A percentile compares a stretch with the other conserved stretches of the same genome.
Evolutionary conservation across 441 rosid species (phyloP).

Genomic region (Jatropha podagrica): DNA sequence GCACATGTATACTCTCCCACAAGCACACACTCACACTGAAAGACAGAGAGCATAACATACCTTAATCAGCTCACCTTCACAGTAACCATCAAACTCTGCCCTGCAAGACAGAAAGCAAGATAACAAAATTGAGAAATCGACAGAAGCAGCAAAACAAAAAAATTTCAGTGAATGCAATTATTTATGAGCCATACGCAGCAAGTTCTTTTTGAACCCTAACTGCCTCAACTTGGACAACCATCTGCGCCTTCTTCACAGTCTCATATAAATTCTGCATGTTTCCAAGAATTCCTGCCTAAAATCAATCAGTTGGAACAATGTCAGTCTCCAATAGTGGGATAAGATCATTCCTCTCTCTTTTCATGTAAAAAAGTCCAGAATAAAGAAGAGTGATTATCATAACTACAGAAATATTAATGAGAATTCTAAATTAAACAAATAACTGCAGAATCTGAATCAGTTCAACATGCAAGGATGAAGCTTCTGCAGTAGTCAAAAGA

Average conservation of each 20-base stretch:
- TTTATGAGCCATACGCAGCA: constrained; percentile 53
- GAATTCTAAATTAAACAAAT: background rate
- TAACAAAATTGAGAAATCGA: constrained; percentile 19
- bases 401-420: background rate
- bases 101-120: constrained; percentile 36
- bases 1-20: background rate
- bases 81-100: constrained; percentile 92
- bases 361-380: background rate
- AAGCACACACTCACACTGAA: background rate
- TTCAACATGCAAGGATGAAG: background rate
- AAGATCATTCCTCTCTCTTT: background rate
- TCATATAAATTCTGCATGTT: constrained; percentile 90
- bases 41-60: constrained; percentile 32
- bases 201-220: constrained; percentile 87
- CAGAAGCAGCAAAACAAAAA: constrained; percentile 8
- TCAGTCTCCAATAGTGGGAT: constrained; percentile 8
- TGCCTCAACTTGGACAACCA: constrained; percentile 94
- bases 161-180: constrained; percentile 4
- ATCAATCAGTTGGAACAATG: constrained; percentile 12
- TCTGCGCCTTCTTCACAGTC: constrained; percentile 91
- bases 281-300: constrained; percentile 85
- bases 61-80: constrained; percentile 93
- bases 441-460: background rate
- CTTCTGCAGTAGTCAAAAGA: background rate
- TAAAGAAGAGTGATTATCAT: background rate